Base-by-base conservation (phyloP, 768 basidiomycete genomes). In the Calvatia gigantea region DNA sequence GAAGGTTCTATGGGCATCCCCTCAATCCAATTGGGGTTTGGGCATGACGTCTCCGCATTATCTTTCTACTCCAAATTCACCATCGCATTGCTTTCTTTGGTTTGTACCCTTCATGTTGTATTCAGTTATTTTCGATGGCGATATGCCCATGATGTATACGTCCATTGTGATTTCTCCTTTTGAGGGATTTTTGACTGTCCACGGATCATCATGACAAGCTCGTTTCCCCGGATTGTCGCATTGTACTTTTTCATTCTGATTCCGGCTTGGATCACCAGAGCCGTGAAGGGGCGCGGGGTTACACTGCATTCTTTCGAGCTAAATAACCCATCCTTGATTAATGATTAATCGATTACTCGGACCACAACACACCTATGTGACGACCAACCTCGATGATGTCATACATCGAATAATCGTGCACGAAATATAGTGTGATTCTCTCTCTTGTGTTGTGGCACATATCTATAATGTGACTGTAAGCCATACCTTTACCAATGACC, bases 71-170 rank as follows among this genome's bases (percentile, higher is more conserved):
- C 19, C 43, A 38, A 25, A 28, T 25, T 19, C 29, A 32, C 21
- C 38, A 56, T 31, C 14, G n/a, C 25, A 28, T 46, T 43, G 32
- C 44, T 48, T 38, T 35, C 43, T 21, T n/a, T 25, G 5, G 27
- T 28, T 32, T 11, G 4, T 49, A n/a, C 31, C 28, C 15, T 42
- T 32, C 25, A 35, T 47, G 38, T 21, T 44, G 49, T 51, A 43
- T 45, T 50, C 44, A 33, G 25, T 43, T 43, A 44, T 28, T 54
- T 45, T 55, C 44, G 32, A 38, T 38, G 27, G 55, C 35, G 32
- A 39, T 38, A n/a, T n/a, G 44, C 33, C 46, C 17, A 21, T 19
- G 27, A 49, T 41, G 25, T 42, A 38, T 29, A 21, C 28, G 15
- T 19, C 19, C 11, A 42, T 42, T 12, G 41, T 21, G 23, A 42